Conservation (phyloP, 768 basidiomycete species). For the Boletus sensibilis region DNA sequence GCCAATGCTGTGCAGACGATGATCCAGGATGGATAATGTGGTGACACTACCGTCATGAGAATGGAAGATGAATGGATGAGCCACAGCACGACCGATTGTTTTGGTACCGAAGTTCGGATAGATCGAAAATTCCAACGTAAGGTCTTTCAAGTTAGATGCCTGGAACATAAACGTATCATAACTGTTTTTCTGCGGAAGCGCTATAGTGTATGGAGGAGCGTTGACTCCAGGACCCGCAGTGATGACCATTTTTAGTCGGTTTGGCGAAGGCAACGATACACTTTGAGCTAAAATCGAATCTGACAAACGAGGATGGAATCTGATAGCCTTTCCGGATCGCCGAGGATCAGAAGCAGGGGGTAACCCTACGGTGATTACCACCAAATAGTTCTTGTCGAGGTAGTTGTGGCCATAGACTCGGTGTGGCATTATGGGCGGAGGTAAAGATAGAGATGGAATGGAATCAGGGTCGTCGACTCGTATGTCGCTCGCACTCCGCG, state of each 20-base stretch:
- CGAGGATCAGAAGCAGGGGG: slow-evolving; percentile 38
- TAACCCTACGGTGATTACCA: slow-evolving; percentile 81
- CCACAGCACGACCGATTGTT: slow-evolving; percentile 90
- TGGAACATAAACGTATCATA: slow-evolving; percentile 85
- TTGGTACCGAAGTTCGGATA: slow-evolving; percentile 98
- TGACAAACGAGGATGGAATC: slow-evolving; percentile 71
- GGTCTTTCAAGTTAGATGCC: slow-evolving; percentile 64
- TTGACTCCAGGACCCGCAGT: slow-evolving; percentile 81
- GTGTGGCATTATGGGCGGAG: slow-evolving; percentile 98
- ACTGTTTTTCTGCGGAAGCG: slow-evolving; percentile 74
- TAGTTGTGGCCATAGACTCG: slow-evolving; percentile 97
- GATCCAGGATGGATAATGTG: slow-evolving; percentile 84
- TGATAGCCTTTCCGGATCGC: slow-evolving; percentile 49
- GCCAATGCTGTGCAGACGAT: slow-evolving; percentile 89
- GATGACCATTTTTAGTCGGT: slow-evolving; percentile 91
- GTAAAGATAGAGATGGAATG: slow-evolving; percentile 92
- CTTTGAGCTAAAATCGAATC: slow-evolving; percentile 66
- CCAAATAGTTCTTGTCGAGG: slow-evolving; percentile 79
- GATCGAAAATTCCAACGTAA: slow-evolving; percentile 88
- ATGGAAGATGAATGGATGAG: slow-evolving; percentile 70
- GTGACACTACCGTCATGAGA: slow-evolving; percentile 52
- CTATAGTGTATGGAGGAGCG: slow-evolving; percentile 87
- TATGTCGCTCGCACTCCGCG: slow-evolving; percentile 31
- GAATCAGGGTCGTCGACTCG: slow-evolving; percentile 76
- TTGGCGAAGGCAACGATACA: slow-evolving; percentile 65